Evolutionary conservation across 2,329 filamentous ascomycete species (phyloP).

Genomic region (Fusarium neocosmosporiellum): DNA sequence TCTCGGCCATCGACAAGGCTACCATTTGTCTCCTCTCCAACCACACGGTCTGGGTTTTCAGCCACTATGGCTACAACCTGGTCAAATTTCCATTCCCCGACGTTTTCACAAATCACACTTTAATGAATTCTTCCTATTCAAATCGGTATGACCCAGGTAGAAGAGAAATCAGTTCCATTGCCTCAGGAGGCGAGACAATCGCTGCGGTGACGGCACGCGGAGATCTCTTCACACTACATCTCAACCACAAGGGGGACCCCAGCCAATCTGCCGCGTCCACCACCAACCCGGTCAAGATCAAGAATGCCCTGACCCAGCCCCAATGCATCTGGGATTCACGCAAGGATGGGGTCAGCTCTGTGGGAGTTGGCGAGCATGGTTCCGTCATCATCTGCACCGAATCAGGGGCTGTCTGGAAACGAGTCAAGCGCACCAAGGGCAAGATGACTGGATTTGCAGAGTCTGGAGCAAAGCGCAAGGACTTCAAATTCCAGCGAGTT

Average conservation of each 20-base stretch:
- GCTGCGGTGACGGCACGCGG: conserved; percentile 86
- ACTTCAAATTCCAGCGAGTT: conserved; percentile 95
- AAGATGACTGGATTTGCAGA: conserved; percentile 70
- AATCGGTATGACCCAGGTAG: conserved; percentile 68
- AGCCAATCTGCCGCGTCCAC: conserved; percentile 76
- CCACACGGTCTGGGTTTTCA: conserved; percentile 91
- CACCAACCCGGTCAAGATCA: conserved; percentile 92
- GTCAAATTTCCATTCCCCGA: conserved; percentile 82
- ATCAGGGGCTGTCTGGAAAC: conserved; percentile 92
- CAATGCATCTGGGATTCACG: conserved; percentile 89
- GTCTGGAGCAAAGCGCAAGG: conserved; percentile 75
- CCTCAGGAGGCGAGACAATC: conserved; percentile 90
- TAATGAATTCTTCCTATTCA: conserved; percentile 68
- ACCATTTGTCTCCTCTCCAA: conserved; percentile 88
- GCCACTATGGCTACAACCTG: conserved; percentile 95
- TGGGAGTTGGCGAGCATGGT: conserved; percentile 90
- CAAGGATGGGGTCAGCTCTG: conserved; percentile 87
- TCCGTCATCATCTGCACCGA: conserved; percentile 94
- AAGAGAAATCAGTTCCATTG: conserved; percentile 80
- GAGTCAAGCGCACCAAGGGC: conserved; percentile 83
- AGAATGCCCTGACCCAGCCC: conserved; percentile 80
- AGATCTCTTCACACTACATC: conserved; percentile 86
- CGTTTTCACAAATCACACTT: conserved; percentile 75
- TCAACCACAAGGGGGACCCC: conserved; percentile 75
- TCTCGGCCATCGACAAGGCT: conserved; percentile 90